Conservation (phyloP, 176 grass and related monocot species). For the Panicum miliaceum region DNA sequence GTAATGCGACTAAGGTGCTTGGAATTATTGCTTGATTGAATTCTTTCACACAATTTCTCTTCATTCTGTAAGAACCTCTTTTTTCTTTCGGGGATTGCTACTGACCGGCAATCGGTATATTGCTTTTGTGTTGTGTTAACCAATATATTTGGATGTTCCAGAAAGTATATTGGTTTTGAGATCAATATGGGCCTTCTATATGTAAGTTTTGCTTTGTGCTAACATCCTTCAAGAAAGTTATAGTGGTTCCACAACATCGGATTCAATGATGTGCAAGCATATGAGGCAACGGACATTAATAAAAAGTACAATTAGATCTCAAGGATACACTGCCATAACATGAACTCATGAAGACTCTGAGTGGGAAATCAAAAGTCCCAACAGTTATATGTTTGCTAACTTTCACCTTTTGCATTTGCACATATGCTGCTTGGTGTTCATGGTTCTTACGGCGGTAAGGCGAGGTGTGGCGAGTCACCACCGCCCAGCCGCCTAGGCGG, state of each 20-base stretch:
- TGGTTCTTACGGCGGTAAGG: no score
- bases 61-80: not conserved
- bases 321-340: not conserved
- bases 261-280: not conserved
- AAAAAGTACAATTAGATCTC: not conserved
- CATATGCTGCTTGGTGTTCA: not conserved
- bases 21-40: not conserved
- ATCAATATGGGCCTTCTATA: not conserved
- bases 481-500: no score
- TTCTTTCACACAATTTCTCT: not conserved
- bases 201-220: not conserved
- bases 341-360: conserved; percentile 48
- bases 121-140: not conserved
- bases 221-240: conserved; percentile 4
- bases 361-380: not conserved
- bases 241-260: conserved; percentile 20
- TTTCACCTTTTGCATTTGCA: conserved; percentile 10
- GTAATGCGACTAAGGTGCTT: not conserved
- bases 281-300: no score
- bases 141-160: not conserved
- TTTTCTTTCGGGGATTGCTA: not conserved
- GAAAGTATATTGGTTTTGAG: not conserved
- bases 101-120: not conserved
- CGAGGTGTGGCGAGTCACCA: no score
- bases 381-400: conserved; percentile 1